Conservation (phyloP, 208 protist species). For the Leishmania braziliensis region DNA sequence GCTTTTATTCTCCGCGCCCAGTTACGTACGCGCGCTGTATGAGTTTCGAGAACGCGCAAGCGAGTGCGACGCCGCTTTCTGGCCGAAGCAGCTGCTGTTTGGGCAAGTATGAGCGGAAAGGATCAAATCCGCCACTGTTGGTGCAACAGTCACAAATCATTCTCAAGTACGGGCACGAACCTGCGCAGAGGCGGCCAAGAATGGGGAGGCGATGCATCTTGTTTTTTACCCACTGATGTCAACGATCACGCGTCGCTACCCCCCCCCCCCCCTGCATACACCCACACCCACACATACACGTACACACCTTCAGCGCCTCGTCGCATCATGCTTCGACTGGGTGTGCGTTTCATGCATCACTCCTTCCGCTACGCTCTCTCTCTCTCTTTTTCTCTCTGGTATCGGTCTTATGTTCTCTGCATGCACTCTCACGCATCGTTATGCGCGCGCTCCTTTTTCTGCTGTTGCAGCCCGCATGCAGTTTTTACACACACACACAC, state of each 20-base stretch:
- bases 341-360: too few species aligned
- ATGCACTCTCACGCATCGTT: background rate
- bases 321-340: background rate
- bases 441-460: background rate
- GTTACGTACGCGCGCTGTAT: background rate
- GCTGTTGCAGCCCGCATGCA: background rate
- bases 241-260: background rate
- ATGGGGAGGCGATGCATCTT: background rate
- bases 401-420: background rate
- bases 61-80: background rate
- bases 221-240: background rate
- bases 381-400: background rate
- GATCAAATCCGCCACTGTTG: background rate
- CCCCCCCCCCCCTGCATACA: background rate
- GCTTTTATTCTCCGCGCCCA: background rate
- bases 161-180: background rate
- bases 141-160: background rate
- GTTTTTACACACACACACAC: background rate
- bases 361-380: background rate
- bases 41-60: background rate
- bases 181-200: background rate
- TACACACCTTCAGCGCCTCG: background rate
- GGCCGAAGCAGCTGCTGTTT: background rate
- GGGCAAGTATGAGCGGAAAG: background rate
- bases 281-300: background rate